A percentile compares a stretch with the other conserved stretches of the same genome.
phyloP scores from a whole-genome alignment of 1,139 yeast genomes.

The Blastobotrys malaysiensis region DNA sequence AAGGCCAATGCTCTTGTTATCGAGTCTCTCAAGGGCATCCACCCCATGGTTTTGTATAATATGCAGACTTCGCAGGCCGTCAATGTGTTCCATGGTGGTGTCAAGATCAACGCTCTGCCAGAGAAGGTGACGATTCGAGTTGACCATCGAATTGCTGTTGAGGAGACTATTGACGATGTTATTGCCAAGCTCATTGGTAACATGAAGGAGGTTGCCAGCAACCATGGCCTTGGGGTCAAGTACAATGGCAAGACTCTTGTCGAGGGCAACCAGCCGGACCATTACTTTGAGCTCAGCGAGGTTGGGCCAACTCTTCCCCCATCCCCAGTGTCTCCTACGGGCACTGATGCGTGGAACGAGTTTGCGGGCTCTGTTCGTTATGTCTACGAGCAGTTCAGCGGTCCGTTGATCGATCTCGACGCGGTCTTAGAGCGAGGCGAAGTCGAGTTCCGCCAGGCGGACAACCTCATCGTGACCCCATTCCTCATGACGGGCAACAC shows the following conservation, averaged over 20 bases:
- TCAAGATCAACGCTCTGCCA: slow-evolving; percentile 68
- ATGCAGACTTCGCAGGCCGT: slow-evolving; percentile 62
- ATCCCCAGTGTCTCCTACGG: slow-evolving; percentile 52
- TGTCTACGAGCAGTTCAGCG: slow-evolving; percentile 50
- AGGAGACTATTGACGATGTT: slow-evolving; percentile 42
- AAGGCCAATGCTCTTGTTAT: slow-evolving; percentile 21
- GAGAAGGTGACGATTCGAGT: slow-evolving; percentile 53
- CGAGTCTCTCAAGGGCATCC: slow-evolving; percentile 9
- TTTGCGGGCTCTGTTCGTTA: slow-evolving; percentile 55
- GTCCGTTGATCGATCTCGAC: slow-evolving; percentile 9
- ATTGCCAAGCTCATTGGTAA: slow-evolving; percentile 38
- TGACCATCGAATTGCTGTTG: slow-evolving; percentile 56
- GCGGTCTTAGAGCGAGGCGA: neutral
- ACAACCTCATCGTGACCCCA: slow-evolving; percentile 50
- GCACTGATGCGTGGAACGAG: slow-evolving; percentile 47
- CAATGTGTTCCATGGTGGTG: slow-evolving; percentile 66
- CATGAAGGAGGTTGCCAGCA: slow-evolving; percentile 40
- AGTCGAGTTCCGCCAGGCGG: slow-evolving; percentile 2
- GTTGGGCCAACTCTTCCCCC: slow-evolving; percentile 39
- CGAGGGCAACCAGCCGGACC: slow-evolving; percentile 11
- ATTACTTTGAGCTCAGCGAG: slow-evolving; percentile 10
- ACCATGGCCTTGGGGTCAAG: slow-evolving; percentile 43
- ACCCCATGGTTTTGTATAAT: slow-evolving; percentile 32
- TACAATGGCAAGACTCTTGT: slow-evolving; percentile 31
- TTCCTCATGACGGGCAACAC: slow-evolving; percentile 74